Evolutionary conservation across 768 basidiomycete genomes (phyloP), one percentile per base, ranked within the genome.

Genomic region (Guyanaporus albipodus): DNA sequence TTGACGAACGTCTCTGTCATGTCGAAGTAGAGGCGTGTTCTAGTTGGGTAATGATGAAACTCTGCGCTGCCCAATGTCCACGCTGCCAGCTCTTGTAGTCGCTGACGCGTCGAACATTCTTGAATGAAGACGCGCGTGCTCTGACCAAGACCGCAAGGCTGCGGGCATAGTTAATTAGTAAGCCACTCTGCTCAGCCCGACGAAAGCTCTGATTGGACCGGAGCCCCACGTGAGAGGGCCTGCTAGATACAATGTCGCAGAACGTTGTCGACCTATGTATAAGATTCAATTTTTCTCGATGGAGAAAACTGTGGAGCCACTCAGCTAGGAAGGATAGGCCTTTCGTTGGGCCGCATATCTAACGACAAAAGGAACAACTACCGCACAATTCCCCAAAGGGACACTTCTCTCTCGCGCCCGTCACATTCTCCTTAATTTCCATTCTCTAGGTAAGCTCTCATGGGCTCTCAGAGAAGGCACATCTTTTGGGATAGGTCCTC

Each of bases 1-100:
- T 78, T 71, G 49, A 89, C 76, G 56, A 80, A 82, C 19, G 67
- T 67, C 33, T 85, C 72, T 15, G 78, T 55, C 82, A 83, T 84
- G 48, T 32, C 29, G 23, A 10, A 27, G 33, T 27, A 33, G 22
- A 19, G 19, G 17, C 24, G n/a, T n/a, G n/a, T n/a, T n/a, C n/a
- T n/a, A 10, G 17, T 10, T 17, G 27, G 7, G 31, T 28, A 11
- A 8, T 28, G 27, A 28, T 28, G 27, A 28, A 12, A 28, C 27
- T 28, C 27, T 28, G 8, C 6, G 10, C 28, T 14, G n/a, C n/a
- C n/a, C n/a, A n/a, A n/a, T n/a, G n/a, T n/a, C n/a, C n/a, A n/a
- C n/a, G n/a, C n/a, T n/a, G n/a, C n/a, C n/a, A n/a, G n/a, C n/a
- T n/a, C n/a, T n/a, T 42, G 43, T 17, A 42, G 34, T 14, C 28